A percentile compares a stretch with the other conserved stretches of the same genome.
These are phyloP conservation scores for Phytophthora idaei DNA, from an alignment of 352 stramenopile genomes.

Conservation along the genomic window DNA sequence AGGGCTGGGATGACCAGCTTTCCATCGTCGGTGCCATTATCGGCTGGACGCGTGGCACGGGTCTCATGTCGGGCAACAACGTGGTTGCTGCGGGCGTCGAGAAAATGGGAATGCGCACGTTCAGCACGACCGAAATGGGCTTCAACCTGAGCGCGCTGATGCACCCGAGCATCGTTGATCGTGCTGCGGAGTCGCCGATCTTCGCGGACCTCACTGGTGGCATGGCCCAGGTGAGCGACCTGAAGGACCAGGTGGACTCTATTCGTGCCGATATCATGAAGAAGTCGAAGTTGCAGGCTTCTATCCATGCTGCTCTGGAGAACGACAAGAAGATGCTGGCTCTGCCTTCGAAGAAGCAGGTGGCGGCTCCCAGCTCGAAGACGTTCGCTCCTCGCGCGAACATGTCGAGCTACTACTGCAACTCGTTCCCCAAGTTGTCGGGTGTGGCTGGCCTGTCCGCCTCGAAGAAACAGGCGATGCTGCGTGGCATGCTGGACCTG, in stretches of 20 bases:
- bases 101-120: slow-evolving; percentile 82
- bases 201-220: slow-evolving; percentile 85
- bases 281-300: slow-evolving; percentile 62
- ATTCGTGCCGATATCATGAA: slow-evolving; percentile 63
- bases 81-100: slow-evolving; percentile 83
- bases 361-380: slow-evolving; percentile 17
- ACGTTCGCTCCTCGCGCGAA: slow-evolving; percentile 61
- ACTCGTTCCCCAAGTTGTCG: slow-evolving; percentile 68
- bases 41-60: slow-evolving; percentile 87
- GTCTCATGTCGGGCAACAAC: slow-evolving; percentile 91
- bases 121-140: slow-evolving; percentile 87
- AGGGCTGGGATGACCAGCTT: slow-evolving; percentile 88
- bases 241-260: slow-evolving; percentile 68
- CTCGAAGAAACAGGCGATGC: slow-evolving; percentile 45
- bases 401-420: slow-evolving; percentile 78
- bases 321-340: slow-evolving; percentile 46
- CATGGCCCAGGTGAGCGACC: slow-evolving; percentile 76
- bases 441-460: slow-evolving; percentile 41
- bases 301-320: slow-evolving; percentile 42
- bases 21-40: slow-evolving; percentile 87
- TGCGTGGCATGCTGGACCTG: slow-evolving; percentile 83
- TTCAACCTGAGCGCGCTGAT: slow-evolving; percentile 88
- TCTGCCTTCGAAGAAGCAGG: slow-evolving; percentile 29
- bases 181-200: slow-evolving; percentile 71
- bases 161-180: slow-evolving; percentile 80